Percentiles rank a stretch among this genome's conserved stretches.
Evolutionary conservation across 2,329 filamentous ascomycete genomes (phyloP).

Genomic region (Diaporthe batatas): DNA sequence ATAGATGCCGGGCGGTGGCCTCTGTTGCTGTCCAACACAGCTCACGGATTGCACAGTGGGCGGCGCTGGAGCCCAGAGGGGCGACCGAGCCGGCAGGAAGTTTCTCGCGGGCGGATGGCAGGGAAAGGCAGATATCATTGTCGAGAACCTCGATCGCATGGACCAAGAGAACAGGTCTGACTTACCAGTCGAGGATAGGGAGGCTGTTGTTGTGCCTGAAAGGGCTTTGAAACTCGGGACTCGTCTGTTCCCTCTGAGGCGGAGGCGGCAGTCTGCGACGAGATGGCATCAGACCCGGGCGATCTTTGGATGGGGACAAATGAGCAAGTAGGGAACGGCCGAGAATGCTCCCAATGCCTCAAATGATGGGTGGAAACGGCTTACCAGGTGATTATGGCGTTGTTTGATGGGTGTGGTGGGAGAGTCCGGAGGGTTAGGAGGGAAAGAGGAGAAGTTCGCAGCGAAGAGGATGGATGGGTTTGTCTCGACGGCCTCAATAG

Average conservation of each 20-base stretch:
- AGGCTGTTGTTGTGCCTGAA: conserved; percentile 50
- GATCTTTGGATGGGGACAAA: conserved; percentile 23
- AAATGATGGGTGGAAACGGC: conserved; percentile 43
- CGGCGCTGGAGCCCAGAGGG: conserved; percentile 25
- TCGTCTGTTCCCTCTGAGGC: conserved; percentile 45
- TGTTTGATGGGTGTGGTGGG: conserved; percentile 48
- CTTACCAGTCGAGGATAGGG: conserved; percentile 53
- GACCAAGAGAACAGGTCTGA: conserved; percentile 48
- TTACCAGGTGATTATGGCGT: conserved; percentile 47
- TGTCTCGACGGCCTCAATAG: conserved; percentile 43
- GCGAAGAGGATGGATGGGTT: conserved; percentile 47
- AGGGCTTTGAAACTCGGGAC: conserved; percentile 46
- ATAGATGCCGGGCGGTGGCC: conserved; percentile 6
- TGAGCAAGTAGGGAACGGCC: conserved; percentile 33
- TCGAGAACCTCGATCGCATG: conserved; percentile 53
- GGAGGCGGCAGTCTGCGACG: conserved; percentile 45
- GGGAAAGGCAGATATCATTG: conserved; percentile 35
- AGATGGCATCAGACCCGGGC: conserved; percentile 40
- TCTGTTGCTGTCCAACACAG: conserved; percentile 11
- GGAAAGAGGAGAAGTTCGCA: conserved; percentile 51
- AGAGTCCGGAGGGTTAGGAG: conserved; percentile 49
- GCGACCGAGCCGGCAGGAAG: conserved; percentile 30
- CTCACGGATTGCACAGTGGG: conserved; percentile 31
- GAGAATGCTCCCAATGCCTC: conserved; percentile 33
- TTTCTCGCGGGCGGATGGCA: conserved; percentile 42